phyloP scores from a whole-genome alignment of 2,329 filamentous ascomycete species.

The Fusarium oligoseptatum region DNA sequence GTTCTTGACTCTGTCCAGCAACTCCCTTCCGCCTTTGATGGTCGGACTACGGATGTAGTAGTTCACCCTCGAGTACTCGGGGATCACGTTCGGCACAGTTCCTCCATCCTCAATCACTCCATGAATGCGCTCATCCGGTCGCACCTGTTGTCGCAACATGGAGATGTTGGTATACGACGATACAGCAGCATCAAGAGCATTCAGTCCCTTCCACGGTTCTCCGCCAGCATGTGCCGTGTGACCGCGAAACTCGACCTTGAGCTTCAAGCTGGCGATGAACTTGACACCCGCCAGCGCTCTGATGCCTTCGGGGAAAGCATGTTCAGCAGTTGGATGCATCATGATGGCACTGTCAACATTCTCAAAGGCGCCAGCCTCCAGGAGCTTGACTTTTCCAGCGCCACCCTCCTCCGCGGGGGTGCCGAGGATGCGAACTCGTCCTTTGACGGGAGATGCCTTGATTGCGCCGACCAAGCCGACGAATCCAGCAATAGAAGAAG shows the following conservation, averaged over 20 bases:
- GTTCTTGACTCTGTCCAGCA: conserved; percentile 50
- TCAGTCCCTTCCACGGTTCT: neutral
- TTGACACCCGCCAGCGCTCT: neutral
- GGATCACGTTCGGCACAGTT: conserved; percentile 56
- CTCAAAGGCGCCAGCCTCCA: neutral
- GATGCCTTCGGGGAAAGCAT: neutral
- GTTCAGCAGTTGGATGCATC: neutral
- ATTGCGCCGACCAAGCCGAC: neutral
- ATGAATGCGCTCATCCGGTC: neutral
- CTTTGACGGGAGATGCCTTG: neutral
- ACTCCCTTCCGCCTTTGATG: conserved; percentile 43
- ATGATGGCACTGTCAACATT: neutral
- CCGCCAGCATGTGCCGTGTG: neutral
- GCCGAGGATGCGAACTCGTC: neutral
- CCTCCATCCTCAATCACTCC: neutral
- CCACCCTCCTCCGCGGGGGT: neutral
- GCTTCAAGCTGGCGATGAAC: neutral
- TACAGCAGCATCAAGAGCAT: neutral
- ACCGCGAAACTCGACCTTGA: neutral
- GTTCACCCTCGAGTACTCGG: conserved; percentile 54
- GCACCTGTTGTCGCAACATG: neutral
- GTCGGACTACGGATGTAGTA: conserved; percentile 51
- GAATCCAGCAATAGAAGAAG: neutral
- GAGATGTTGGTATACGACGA: neutral
- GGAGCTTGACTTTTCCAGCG: neutral